Base-by-base conservation (phyloP, 192 early-diverging fungal species). In the Backusella morwellensis region DNA sequence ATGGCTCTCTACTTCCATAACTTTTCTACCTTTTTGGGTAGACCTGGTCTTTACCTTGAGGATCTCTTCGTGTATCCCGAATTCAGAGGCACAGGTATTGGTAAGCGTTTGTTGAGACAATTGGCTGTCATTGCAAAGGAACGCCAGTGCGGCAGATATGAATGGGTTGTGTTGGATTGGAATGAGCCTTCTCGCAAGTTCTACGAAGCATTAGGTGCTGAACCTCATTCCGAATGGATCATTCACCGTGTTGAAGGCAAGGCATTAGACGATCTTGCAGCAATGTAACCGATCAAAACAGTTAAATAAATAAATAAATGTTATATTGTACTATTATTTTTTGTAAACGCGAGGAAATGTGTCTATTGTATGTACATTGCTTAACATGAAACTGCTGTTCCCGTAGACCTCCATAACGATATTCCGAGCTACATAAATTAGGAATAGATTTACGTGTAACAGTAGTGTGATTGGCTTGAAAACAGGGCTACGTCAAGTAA, bases 1-100 rank as follows among this genome's bases (percentile, higher is more conserved):
- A 89, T 97, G 78, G 93, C 95, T 6, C 85, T 97, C 66, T 97
- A 90, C 75, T 97, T 95, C 76, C 87, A 88, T 82, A 97, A 95
- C 84, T 97, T 92, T 76, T 91, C 88, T 21, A 93, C 93, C 0
- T 95, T 91, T 84, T 73, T 88, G 15, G 93, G 89, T 0, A 75
- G 83, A 29, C 93, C 93, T 0, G 96, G 95, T 11, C 81, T 97
- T 23, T 96, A 97, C 79, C 85, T 97, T 8, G 96, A 96, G 77
- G 96, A 96, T 78, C 85, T 97, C 34, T 94, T 89, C 83, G 92
- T 97, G 15, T 47, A 79, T 23, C 73, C 80, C 35, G 89, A 89
- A 76, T 91, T 77, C 41, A 87, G 96, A 12, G 89, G 87, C 0
- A 77, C 86, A 40, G 92, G 93, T 6, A 79, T 95, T 9, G 96